Percentiles rank a stretch among this genome's conserved stretches.
Conservation (phyloP, 2,329 filamentous ascomycete species). For the Aspergillus sp. region DNA sequence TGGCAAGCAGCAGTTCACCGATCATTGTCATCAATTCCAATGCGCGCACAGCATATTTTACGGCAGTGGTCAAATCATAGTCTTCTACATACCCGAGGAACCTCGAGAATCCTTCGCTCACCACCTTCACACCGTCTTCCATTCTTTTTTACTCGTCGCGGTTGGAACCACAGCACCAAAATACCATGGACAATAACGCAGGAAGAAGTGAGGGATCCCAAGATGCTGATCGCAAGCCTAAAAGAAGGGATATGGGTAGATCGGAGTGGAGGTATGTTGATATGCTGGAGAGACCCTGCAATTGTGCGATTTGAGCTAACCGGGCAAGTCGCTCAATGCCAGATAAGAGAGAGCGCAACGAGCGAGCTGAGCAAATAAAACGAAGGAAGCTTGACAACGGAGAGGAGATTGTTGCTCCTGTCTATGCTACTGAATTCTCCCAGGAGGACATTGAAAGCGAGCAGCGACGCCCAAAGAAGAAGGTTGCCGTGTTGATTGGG, state of each 20-base stretch:
- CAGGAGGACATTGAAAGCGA: slow-evolving; percentile 87
- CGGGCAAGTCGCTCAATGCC: slow-evolving; percentile 51
- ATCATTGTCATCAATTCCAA: slow-evolving; percentile 14
- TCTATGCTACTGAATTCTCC: slow-evolving; percentile 61
- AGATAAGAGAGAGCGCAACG: slow-evolving; percentile 55
- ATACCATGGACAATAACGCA: slow-evolving; percentile 36
- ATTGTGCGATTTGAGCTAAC: slow-evolving; percentile 41
- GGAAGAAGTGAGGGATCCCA: slow-evolving; percentile 29
- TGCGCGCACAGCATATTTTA: slow-evolving; percentile 22
- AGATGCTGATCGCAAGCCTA: slow-evolving; percentile 47
- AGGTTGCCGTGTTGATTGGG: slow-evolving; percentile 92
- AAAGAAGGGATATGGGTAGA: slow-evolving; percentile 67
- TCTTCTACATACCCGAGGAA: not conserved
- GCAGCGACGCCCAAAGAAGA: slow-evolving; percentile 85
- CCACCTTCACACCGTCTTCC: not conserved
- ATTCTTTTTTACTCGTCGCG: not conserved
- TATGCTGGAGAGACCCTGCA: not conserved
- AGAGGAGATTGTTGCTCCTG: slow-evolving; percentile 41
- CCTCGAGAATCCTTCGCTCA: not conserved
- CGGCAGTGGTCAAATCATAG: slow-evolving; percentile 19
- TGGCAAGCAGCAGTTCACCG: not conserved
- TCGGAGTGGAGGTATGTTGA: slow-evolving; percentile 61
- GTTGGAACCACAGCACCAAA: not conserved
- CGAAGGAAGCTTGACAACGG: slow-evolving; percentile 54
- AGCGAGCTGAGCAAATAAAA: slow-evolving; percentile 55